These are phyloP conservation scores for Metarhizium robertsii DNA, from an alignment of 2,329 filamentous ascomycete genomes.

Conservation along the genomic window DNA sequence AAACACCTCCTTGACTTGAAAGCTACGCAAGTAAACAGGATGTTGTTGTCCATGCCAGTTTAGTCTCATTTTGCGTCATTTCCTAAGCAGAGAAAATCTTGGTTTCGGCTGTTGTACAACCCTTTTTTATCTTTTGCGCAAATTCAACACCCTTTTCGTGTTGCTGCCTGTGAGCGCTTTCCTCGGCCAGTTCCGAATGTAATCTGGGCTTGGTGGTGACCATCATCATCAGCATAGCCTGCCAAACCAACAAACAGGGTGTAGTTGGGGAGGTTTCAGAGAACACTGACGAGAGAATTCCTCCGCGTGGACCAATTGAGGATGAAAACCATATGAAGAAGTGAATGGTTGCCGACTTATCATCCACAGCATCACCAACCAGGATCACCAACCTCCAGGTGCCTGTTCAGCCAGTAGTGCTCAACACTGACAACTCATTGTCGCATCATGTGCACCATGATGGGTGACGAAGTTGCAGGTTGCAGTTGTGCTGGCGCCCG, in stretches of 20 bases:
- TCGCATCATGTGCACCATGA: neutral
- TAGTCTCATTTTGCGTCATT: no score
- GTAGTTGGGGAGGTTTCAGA: neutral
- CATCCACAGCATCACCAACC: neutral
- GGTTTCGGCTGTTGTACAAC: no score
- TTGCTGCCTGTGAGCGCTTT: neutral
- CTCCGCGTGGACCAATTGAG: neutral
- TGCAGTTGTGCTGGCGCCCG: neutral
- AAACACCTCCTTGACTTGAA: neutral
- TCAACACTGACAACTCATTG: neutral
- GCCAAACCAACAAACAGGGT: neutral
- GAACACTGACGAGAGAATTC: neutral
- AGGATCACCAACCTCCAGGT: neutral
- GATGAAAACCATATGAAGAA: neutral
- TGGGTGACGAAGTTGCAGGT: constrained; percentile 1
- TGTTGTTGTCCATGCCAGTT: no score
- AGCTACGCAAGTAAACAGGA: neutral
- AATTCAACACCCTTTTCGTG: neutral
- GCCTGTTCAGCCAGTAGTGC: neutral
- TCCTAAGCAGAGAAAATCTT: no score
- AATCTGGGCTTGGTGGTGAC: neutral
- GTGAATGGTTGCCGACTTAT: neutral
- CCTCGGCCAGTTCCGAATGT: neutral
- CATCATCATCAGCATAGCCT: no score
- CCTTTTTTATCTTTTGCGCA: neutral